Evolutionary conservation across 805 yeast genomes (phyloP).

Genomic region (Isabelozyma pseudorhagii): DNA sequence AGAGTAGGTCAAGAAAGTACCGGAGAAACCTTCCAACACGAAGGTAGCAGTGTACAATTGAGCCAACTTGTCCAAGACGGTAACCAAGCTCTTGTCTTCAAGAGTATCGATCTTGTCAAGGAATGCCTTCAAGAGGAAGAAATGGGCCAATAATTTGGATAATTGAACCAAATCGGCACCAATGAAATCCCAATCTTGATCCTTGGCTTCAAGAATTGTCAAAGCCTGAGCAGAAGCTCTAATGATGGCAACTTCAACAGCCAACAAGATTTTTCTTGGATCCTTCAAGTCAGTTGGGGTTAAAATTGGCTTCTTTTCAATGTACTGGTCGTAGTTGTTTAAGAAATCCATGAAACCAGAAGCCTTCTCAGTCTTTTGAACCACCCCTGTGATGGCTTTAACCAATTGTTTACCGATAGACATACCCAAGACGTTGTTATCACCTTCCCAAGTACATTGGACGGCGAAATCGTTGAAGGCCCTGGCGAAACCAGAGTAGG

Average conservation of each 20-base stretch:
- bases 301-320: constrained; percentile 13
- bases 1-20: constrained; percentile 34
- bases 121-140: constrained; percentile 40
- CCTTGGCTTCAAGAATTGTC: constrained; percentile 26
- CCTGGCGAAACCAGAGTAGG: constrained; percentile 85
- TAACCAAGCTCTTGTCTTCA: constrained; percentile 36
- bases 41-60: constrained; percentile 41
- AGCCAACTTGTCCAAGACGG: constrained; percentile 52
- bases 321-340: constrained; percentile 22
- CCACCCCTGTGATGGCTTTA: constrained; percentile 41
- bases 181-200: constrained; percentile 43
- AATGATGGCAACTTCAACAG: constrained; percentile 35
- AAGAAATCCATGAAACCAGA: constrained; percentile 47
- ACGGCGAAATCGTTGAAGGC: constrained; percentile 89
- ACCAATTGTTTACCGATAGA: constrained; percentile 76
- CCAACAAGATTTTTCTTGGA: constrained; percentile 19
- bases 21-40: constrained; percentile 33
- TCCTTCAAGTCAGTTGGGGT: constrained; percentile 13
- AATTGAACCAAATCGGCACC: constrained; percentile 42
- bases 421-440: constrained; percentile 77
- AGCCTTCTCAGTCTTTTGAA: constrained; percentile 39
- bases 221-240: constrained; percentile 34
- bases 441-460: constrained; percentile 98
- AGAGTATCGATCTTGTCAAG: constrained; percentile 31
- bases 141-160: constrained; percentile 45